Evolutionary conservation across 2,329 filamentous ascomycete species (phyloP).

Genomic region (Incumbomyces delicatus): DNA sequence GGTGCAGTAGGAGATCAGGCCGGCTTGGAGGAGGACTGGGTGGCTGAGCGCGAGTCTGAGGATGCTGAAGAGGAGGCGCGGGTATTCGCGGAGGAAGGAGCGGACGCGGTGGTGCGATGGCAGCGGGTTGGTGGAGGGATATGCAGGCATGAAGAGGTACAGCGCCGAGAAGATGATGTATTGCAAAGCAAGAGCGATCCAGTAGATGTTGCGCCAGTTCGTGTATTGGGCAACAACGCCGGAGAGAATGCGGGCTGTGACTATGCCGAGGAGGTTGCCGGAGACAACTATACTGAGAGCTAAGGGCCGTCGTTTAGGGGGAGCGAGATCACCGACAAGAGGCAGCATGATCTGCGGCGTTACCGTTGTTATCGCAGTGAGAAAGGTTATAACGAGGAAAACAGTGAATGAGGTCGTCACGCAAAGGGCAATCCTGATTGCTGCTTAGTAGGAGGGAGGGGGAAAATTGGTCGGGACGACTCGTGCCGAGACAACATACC

Average conservation of each 20-base stretch:
- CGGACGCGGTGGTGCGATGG: slow-evolving; percentile 30
- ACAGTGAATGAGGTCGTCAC: slow-evolving; percentile 54
- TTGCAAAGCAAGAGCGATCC: slow-evolving; percentile 64
- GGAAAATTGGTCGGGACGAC: background rate
- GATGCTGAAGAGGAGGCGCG: slow-evolving; percentile 56
- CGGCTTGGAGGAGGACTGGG: slow-evolving; percentile 60
- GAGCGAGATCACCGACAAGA: slow-evolving; percentile 67
- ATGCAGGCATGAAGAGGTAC: slow-evolving; percentile 67
- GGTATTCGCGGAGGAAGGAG: slow-evolving; percentile 42
- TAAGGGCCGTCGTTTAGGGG: slow-evolving; percentile 55
- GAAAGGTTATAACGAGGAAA: slow-evolving; percentile 62
- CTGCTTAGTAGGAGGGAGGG: too few relatives aligned
- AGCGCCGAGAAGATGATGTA: slow-evolving; percentile 55
- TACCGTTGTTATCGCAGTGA: slow-evolving; percentile 68
- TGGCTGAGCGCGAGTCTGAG: slow-evolving; percentile 53
- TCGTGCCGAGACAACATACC: slow-evolving; percentile 33
- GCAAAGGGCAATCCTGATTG: slow-evolving; percentile 50
- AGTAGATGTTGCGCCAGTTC: slow-evolving; percentile 69
- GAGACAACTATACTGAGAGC: slow-evolving; percentile 66
- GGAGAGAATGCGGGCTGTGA: slow-evolving; percentile 65
- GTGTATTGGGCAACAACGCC: slow-evolving; percentile 66
- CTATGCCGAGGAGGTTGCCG: slow-evolving; percentile 63
- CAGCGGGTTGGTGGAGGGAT: slow-evolving; percentile 61
- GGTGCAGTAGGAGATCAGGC: slow-evolving; percentile 55
- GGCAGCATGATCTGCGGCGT: slow-evolving; percentile 75